Evolutionary conservation across 164 flowering plant species (phyloP).

Genomic region (Stephania japonica): DNA sequence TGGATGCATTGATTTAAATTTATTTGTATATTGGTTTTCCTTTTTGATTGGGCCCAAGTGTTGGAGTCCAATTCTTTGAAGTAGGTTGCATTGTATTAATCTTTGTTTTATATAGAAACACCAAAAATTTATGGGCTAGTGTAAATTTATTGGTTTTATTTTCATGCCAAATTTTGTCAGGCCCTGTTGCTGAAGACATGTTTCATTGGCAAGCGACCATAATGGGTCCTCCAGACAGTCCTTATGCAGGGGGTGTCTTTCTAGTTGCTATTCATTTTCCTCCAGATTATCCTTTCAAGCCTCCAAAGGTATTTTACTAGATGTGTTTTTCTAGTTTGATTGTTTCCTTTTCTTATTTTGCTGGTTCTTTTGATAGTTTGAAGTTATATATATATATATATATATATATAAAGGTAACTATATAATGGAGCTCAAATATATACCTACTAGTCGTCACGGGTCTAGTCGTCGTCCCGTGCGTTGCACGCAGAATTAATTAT

Average conservation of each 20-base stretch:
- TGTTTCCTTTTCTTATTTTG: not conserved
- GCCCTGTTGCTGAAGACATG: slow-evolving; percentile 56
- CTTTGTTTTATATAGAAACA: not conserved
- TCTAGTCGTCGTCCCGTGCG: too few species aligned
- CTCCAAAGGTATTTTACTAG: slow-evolving; percentile 44
- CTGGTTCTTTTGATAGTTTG: not conserved
- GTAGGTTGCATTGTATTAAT: not conserved
- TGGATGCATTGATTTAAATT: not conserved
- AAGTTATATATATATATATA: not conserved
- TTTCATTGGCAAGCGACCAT: slow-evolving; percentile 47
- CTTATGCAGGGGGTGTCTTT: slow-evolving; percentile 58
- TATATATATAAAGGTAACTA: too few species aligned
- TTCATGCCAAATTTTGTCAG: slow-evolving; percentile 15
- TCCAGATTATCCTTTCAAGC: slow-evolving; percentile 63
- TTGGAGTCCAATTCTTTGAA: not conserved
- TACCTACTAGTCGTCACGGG: too few species aligned
- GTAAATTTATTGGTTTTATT: not conserved
- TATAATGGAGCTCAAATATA: too few species aligned
- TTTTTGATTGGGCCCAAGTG: too few species aligned
- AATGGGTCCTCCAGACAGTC: slow-evolving; percentile 44
- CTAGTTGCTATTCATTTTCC: slow-evolving; percentile 56
- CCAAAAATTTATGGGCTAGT: not conserved
- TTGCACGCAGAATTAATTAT: too few species aligned
- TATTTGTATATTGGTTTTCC: too few species aligned
- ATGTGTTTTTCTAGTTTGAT: not conserved